Percentiles rank a stretch among this genome's conserved stretches.
Evolutionary conservation across 1,284 basidiomycete genomes (phyloP).

Genomic region (Cutaneotrichosporon cutaneum): DNA sequence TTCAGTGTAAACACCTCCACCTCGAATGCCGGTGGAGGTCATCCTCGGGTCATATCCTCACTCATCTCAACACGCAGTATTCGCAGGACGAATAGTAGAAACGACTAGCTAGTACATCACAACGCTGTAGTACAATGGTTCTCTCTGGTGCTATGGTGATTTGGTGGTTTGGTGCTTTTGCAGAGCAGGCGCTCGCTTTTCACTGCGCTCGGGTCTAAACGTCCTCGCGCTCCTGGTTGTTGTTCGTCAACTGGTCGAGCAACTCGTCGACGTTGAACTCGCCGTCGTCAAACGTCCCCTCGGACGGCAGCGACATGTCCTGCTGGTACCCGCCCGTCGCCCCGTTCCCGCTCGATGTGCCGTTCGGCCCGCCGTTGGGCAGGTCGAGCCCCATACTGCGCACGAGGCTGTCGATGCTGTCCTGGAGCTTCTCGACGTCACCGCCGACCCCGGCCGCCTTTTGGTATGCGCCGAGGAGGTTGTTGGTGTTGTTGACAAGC

Average conservation of each 20-base stretch:
- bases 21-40: too few species aligned
- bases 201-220: not conserved
- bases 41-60: too few species aligned
- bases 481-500: constrained; percentile 37
- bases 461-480: constrained; percentile 62
- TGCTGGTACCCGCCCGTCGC: not conserved
- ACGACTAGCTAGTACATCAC: too few species aligned
- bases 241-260: constrained; percentile 37
- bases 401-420: constrained; percentile 70
- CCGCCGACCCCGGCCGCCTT: constrained; percentile 65
- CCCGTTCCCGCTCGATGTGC: not conserved
- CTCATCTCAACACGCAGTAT: too few species aligned
- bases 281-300: constrained; percentile 26
- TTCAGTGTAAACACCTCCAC: too few species aligned
- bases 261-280: constrained; percentile 50
- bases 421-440: constrained; percentile 70
- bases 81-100: too few species aligned
- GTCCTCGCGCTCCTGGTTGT: constrained; percentile 13
- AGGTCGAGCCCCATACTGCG: constrained; percentile 64
- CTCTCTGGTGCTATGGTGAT: too few species aligned
- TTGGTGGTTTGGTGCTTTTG: too few species aligned
- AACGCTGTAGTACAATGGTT: too few species aligned
- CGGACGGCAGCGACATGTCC: constrained; percentile 11
- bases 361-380: constrained; percentile 12
- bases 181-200: not conserved